Base-by-base conservation (phyloP, 202 grass and related monocot species). In the Digitaria exilis region DNA sequence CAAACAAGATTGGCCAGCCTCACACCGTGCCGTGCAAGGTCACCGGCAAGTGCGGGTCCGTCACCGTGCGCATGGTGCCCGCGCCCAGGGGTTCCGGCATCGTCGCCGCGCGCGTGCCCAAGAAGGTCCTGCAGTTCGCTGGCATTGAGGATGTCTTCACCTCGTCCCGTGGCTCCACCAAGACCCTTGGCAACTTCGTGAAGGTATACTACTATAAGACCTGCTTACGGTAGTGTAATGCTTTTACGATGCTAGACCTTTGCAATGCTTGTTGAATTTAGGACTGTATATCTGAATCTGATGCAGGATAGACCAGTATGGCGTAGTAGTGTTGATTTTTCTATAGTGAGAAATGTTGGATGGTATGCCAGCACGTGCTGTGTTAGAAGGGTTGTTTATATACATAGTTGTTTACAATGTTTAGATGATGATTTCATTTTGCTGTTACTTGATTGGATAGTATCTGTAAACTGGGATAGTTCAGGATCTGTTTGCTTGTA, bases 81-180 rank as follows among this genome's bases (percentile, higher is more conserved):
- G 91, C 91, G 2, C 89, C 91, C 1, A 85, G 87, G 65, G 91
- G 91, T 73, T 90, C 94, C 0, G 94, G 89, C 0, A 93, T 93
- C 50, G 93, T 92, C 32, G 90, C 90, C 3, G 93, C 88, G 2
- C 90, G 90, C 39, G 94, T 93, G 14, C 93, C 93, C 15, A 95
- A 95, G 90, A 95, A 95, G 87, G 93, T 95, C 3, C 87, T 95
- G 17, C 93, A 95, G 58, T 95, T 95, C n/a, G 90, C 93, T 10
- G 93, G 93, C n/a, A 95, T 95, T 14, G 93, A 95, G 29, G 93
- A 96, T 75, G 94, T 96, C 72, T 96, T 96, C 81, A 96, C 91
- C 39, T 83, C 90, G 0, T 96, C 94, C 1, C 88, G 91, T 85
- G 94, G 91, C 46, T 96, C 94, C 77, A 96, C 94, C 17, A 96